These are phyloP conservation scores for Lachancea cidri DNA, from an alignment of 805 yeast genomes.

Conservation along the genomic window DNA sequence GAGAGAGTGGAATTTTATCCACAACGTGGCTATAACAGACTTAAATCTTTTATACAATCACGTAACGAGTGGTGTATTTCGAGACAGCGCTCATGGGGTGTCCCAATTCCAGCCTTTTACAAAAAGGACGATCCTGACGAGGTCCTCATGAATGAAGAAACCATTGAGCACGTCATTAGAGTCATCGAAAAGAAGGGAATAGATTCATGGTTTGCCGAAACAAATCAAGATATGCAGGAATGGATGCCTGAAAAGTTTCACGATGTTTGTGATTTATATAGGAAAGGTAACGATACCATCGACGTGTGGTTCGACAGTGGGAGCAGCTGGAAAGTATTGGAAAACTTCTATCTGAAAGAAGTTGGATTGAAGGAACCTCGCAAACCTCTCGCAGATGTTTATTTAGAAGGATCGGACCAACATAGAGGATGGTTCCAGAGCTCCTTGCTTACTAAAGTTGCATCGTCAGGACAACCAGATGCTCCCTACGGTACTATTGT, in stretches of 20 bases:
- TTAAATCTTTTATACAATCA: constrained; percentile 63
- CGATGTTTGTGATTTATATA: constrained; percentile 39
- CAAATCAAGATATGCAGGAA: constrained; percentile 35
- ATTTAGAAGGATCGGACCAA: constrained; percentile 95
- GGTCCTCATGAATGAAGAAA: constrained; percentile 53
- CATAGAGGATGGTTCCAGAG: constrained; percentile 99
- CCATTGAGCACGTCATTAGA: constrained; percentile 53
- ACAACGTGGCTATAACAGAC: constrained; percentile 61
- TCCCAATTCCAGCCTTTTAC: constrained; percentile 88
- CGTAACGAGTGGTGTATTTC: constrained; percentile 98
- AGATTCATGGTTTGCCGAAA: constrained; percentile 71
- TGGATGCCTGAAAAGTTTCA: constrained; percentile 68
- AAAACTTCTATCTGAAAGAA: constrained; percentile 33
- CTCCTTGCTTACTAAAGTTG: constrained; percentile 74
- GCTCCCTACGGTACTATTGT: constrained; percentile 73
- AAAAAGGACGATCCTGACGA: constrained; percentile 49
- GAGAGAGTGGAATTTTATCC: constrained; percentile 68
- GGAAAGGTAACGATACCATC: constrained; percentile 84
- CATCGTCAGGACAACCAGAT: constrained; percentile 29
- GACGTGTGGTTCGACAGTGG: constrained; percentile 99
- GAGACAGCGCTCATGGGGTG: constrained; percentile 96
- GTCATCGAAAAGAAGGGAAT: constrained; percentile 57
- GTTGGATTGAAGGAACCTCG: constrained; percentile 32
- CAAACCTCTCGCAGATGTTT: constrained; percentile 65
- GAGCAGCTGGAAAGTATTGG: constrained; percentile 65